Evolutionary conservation across 2,329 filamentous ascomycete genomes (phyloP).

Genomic region (Achaetomium macrosporum): DNA sequence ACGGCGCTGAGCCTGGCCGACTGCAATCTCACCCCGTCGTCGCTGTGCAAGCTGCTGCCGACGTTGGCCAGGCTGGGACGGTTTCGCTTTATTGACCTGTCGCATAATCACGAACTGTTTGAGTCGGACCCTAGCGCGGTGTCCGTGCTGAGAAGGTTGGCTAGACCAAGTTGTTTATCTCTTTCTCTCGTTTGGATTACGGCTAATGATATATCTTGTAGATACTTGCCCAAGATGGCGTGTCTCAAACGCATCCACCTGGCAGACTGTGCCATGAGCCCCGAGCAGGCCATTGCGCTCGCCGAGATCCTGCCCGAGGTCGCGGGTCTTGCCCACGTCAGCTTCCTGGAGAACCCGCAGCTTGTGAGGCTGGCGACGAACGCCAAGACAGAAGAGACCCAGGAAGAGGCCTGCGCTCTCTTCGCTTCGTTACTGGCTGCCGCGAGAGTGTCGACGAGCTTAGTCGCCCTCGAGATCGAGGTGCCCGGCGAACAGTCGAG

Average conservation of each 20-base stretch:
- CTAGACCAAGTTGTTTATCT: conserved; percentile 7
- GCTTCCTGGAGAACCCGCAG: conserved; percentile 73
- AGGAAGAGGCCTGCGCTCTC: conserved; percentile 90
- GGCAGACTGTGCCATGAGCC: conserved; percentile 72
- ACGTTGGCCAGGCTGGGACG: conserved; percentile 62
- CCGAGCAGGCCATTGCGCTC: conserved; percentile 84
- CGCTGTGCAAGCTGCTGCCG: conserved; percentile 70
- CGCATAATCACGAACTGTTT: conserved; percentile 81
- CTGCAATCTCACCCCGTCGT: conserved; percentile 70
- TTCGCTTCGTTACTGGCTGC: conserved; percentile 90
- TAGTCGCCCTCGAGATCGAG: conserved; percentile 89
- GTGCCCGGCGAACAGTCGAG: conserved; percentile 75
- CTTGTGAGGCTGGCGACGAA: conserved; percentile 66
- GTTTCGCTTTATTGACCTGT: conserved; percentile 86
- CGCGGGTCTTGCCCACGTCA: conserved; percentile 75
- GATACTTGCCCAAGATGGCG: conserved; percentile 72
- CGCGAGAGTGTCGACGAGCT: conserved; percentile 71
- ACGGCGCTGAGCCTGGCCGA: conserved; percentile 83
- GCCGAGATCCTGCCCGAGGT: conserved; percentile 87
- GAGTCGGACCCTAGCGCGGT: conserved; percentile 67
- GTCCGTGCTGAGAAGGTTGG: conserved; percentile 65
- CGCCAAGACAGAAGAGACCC: conserved; percentile 68
- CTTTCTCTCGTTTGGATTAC: not conserved
- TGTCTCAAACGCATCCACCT: conserved; percentile 80
- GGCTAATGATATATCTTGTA: conserved; percentile 25